Evolutionary conservation across 768 basidiomycete genomes (phyloP).

Genomic region (Boletus fagicola): DNA sequence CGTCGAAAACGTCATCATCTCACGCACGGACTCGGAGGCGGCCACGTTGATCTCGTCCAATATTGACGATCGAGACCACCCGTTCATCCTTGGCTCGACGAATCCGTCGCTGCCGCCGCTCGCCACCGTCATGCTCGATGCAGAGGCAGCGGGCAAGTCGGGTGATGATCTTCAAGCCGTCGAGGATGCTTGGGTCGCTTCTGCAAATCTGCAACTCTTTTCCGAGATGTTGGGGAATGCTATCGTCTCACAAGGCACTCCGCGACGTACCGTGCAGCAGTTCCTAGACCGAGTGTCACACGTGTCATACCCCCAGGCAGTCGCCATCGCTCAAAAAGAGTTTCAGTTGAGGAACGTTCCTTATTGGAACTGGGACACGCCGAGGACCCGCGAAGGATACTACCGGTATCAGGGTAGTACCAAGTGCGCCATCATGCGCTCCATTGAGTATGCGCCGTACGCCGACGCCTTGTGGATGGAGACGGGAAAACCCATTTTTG

Average conservation of each 20-base stretch:
- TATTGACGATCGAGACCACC: slow-evolving; percentile 95
- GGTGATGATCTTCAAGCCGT: slow-evolving; percentile 81
- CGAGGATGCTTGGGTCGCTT: slow-evolving; percentile 82
- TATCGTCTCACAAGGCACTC: slow-evolving; percentile 55
- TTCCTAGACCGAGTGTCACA: slow-evolving; percentile 65
- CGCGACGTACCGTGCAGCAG: slow-evolving; percentile 48
- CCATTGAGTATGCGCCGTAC: slow-evolving; percentile 90
- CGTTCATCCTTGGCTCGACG: slow-evolving; percentile 93
- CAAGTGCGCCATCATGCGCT: slow-evolving; percentile 88
- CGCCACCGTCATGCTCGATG: slow-evolving; percentile 78
- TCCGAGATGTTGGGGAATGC: slow-evolving; percentile 69
- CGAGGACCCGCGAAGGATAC: slow-evolving; percentile 92
- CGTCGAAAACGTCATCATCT: slow-evolving; percentile 89
- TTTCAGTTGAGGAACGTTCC: slow-evolving; percentile 73
- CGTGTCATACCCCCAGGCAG: slow-evolving; percentile 66
- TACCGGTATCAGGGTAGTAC: slow-evolving; percentile 98
- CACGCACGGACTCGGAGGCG: slow-evolving; percentile 96
- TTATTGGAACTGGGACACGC: slow-evolving; percentile 94
- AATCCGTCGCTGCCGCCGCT: slow-evolving; percentile 70
- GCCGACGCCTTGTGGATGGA: slow-evolving; percentile 95
- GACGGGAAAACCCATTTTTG: slow-evolving; percentile 90
- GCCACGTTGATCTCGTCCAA: slow-evolving; percentile 96
- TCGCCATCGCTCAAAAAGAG: slow-evolving; percentile 73
- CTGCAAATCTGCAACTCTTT: slow-evolving; percentile 81
- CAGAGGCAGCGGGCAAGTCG: slow-evolving; percentile 74